Evolutionary conservation across 768 basidiomycete species (phyloP), one percentile per base, ranked within the genome.

Genomic region (Lepiota brunneoincarnata): DNA sequence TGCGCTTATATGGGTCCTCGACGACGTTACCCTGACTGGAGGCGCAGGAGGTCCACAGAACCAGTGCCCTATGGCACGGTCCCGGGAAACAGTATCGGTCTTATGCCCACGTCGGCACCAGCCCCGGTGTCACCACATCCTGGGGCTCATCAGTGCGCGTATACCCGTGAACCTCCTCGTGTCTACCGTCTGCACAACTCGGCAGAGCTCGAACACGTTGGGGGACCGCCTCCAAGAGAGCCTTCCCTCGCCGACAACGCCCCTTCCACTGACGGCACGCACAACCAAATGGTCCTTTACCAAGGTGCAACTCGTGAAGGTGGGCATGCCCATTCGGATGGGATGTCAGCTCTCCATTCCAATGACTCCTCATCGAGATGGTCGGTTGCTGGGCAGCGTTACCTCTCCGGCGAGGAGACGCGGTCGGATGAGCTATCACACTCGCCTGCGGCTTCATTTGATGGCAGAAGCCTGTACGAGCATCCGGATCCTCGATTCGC

Each of bases 221-320:
- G 20, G 24, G 34, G 35, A n/a, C 43, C 43, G 20, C 37, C 52
- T 44, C 51, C 51, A 46, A 39, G 35, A 28, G 44, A 45, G 26
- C 17, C 10, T 24, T 54, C 44, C 24, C 24, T 26, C 26, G 11
- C 3, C 17, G 52, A 54, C 28, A 36, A 46, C n/a, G 15, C 35
- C 17, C 26, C 42, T 12, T 14, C 20, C 14, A 36, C 24, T 6
- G 14, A 21, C 6, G 20, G 18, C 3, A 26, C 43, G 52, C 52
- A 45, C 11, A 54, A 54, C 52, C 43, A 45, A 46, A 26, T 54
- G n/a, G 44, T 46, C 7, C 36, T 54, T 28, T 54, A 38, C 37
- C 52, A 23, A 17, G 44, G 26, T 15, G n/a, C 23, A 11, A 44
- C 35, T 20, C 21, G 12, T 10, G 35, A 17, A 12, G 52, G 24